Evolutionary conservation across 306 rosid species (phyloP).

Genomic region (Vachellia pachyceras): DNA sequence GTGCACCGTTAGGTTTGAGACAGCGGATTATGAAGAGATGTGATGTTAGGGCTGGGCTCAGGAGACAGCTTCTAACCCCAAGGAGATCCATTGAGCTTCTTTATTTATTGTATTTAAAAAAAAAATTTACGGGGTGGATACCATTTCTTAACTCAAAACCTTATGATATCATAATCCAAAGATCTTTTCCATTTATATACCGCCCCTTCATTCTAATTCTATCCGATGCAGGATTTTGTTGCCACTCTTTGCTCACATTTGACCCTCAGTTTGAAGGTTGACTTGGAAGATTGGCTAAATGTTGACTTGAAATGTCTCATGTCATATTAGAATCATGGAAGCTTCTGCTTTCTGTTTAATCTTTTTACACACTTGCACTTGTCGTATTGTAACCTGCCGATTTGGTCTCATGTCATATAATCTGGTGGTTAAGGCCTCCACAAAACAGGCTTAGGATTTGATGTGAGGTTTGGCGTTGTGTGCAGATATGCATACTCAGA

Average conservation of each 20-base stretch:
- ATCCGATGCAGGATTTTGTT: not conserved
- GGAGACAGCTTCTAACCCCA: not conserved
- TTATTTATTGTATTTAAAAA: not conserved
- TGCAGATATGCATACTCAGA: constrained; percentile 70
- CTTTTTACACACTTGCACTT: not conserved
- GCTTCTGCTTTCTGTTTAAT: not conserved
- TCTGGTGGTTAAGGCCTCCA: not conserved
- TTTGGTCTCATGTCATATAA: not conserved
- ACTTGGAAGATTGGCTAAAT: not conserved
- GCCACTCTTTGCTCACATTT: not conserved
- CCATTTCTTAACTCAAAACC: not conserved
- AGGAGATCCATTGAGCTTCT: not conserved
- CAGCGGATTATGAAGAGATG: not conserved
- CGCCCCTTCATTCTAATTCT: not conserved
- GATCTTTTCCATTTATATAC: not conserved
- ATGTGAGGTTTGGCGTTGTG: constrained; percentile 11
- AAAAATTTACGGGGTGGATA: not conserved
- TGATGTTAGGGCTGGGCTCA: not conserved
- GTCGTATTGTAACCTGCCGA: not conserved
- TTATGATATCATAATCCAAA: not conserved
- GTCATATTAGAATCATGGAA: constrained; percentile 1
- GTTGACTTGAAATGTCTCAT: constrained; percentile 3
- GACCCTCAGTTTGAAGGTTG: not conserved
- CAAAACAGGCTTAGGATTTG: not conserved
- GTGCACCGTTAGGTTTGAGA: constrained; percentile 1